These are phyloP conservation scores for Lycium ferocissimum DNA, from an alignment of 257 asterid genomes.

Conservation along the genomic window DNA sequence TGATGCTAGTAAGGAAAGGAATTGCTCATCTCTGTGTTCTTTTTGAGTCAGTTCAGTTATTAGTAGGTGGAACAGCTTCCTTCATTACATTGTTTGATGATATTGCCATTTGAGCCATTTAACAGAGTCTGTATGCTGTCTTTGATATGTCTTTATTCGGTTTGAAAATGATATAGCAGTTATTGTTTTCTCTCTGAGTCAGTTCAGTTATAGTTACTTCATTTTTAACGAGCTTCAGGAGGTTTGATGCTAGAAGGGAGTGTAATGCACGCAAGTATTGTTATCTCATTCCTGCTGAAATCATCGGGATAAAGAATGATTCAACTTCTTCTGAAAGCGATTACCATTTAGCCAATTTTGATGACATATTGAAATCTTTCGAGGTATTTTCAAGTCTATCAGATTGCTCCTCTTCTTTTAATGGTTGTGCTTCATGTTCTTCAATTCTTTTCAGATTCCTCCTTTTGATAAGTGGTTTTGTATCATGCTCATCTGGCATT, in stretches of 20 bases:
- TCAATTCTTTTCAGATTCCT: neutral
- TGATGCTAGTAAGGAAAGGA: neutral
- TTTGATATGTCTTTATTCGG: constrained; percentile 3
- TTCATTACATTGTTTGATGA: neutral
- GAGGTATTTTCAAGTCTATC: constrained; percentile 58
- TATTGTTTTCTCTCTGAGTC: neutral
- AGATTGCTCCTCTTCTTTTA: constrained; percentile 28
- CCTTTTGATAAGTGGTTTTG: neutral
- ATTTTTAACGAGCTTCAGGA: constrained; percentile 52
- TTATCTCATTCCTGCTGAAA: constrained; percentile 87
- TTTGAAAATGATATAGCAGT: constrained; percentile 19
- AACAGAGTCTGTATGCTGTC: neutral
- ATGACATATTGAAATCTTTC: constrained; percentile 67
- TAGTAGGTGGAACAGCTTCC: neutral
- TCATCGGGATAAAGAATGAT: constrained; percentile 72
- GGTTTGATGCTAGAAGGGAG: constrained; percentile 91
- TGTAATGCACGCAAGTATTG: constrained; percentile 82
- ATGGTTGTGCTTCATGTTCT: constrained; percentile 28
- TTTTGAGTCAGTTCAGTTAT: neutral
- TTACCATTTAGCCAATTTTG: constrained; percentile 68
- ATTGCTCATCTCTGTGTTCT: neutral
- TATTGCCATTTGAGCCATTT: constrained; percentile 1
- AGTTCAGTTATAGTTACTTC: constrained; percentile 12
- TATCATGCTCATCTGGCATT: constrained; percentile 7
- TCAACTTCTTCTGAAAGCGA: constrained; percentile 65